Conservation (phyloP, 352 stramenopile genomes). For the Pelagophyceae sp. region DNA sequence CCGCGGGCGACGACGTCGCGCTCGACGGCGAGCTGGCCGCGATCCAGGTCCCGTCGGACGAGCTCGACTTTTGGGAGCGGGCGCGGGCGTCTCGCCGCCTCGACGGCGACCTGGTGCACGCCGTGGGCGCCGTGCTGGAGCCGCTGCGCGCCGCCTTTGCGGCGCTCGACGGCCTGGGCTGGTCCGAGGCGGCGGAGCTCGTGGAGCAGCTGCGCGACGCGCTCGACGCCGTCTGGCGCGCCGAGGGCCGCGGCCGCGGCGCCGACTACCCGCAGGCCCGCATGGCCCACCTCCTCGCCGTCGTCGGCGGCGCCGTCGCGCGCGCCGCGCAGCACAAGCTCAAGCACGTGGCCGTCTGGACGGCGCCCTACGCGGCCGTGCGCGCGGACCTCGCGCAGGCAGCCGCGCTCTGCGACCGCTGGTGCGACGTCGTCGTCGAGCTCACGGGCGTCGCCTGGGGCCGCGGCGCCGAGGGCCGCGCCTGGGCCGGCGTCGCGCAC, state of each 20-base stretch:
- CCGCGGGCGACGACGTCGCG: not conserved
- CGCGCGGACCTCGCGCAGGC: slow-evolving; percentile 28
- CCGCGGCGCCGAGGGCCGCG: slow-evolving; percentile 57
- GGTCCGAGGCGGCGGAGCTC: slow-evolving; percentile 48
- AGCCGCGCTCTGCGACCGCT: slow-evolving; percentile 59
- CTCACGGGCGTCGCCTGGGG: slow-evolving; percentile 66
- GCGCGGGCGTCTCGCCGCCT: slow-evolving; percentile 38
- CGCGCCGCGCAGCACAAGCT: slow-evolving; percentile 18
- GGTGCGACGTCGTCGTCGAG: slow-evolving; percentile 56
- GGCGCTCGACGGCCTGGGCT: slow-evolving; percentile 45
- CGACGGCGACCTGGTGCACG: slow-evolving; percentile 53
- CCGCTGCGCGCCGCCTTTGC: slow-evolving; percentile 65
- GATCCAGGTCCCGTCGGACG: slow-evolving; percentile 69
- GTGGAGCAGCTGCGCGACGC: slow-evolving; percentile 68
- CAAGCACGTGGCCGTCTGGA: slow-evolving; percentile 21
- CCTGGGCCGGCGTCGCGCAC: slow-evolving; percentile 54
- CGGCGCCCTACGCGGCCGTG: slow-evolving; percentile 18
- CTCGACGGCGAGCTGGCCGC: slow-evolving; percentile 13
- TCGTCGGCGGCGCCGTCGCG: slow-evolving; percentile 64
- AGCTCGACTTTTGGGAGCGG: slow-evolving; percentile 71
- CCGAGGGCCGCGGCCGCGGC: slow-evolving; percentile 38
- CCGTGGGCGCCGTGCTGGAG: slow-evolving; percentile 65
- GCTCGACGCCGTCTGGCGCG: slow-evolving; percentile 71
- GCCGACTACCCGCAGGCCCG: not conserved
- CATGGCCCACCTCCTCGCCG: slow-evolving; percentile 56